Evolutionary conservation across 257 asterid species (phyloP), one percentile per base, ranked within the genome.

Genomic region (Ocimum tenuiflorum): DNA sequence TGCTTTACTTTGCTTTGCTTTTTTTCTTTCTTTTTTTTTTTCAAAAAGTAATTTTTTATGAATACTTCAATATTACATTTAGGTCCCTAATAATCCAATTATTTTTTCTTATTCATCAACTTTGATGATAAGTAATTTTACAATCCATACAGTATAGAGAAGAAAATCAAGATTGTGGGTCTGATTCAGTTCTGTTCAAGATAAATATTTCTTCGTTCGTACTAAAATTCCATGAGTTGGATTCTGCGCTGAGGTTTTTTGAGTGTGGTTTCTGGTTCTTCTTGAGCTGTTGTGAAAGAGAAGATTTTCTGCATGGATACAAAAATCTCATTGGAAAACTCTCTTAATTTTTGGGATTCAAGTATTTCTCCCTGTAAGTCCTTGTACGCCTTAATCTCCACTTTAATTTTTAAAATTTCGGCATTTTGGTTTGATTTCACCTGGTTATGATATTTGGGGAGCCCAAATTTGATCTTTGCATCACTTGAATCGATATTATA

Each of bases 241-340:
- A 80, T 77, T 74, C 36, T 74, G 57, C 59, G 79, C 60, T 73
- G 54, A 76, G 51, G 65, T 36, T 55, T 39, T 59, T 75, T 48
- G 69, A 68, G 78, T 57, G 45, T 67, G 75, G 78, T 46, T 71
- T 72, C 45, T 77, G 77, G 77, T 77, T 42, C 51, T 68, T 31
- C 67, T 38, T 72, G 59, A 58, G 18, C 19, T 64, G 63, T 71
- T 75, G 71, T 53, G 49, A 65, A 67, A 69, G 36, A 31, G 36
- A 31, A 55, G 56, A 59, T 22, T 36, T 65, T 48, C 71, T 79
- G 87, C 87, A 79, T 82, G 87, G 79, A 67, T 20, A 15, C 77
- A 69, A 51, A 75, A 71, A 68, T 80, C 80, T 71, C 74, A 70
- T 67, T 66, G 2, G 4, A 46, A 54, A 22, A 9, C 10, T 64